Evolutionary conservation across 306 rosid species (phyloP).

Genomic region (Vigna radiata): DNA sequence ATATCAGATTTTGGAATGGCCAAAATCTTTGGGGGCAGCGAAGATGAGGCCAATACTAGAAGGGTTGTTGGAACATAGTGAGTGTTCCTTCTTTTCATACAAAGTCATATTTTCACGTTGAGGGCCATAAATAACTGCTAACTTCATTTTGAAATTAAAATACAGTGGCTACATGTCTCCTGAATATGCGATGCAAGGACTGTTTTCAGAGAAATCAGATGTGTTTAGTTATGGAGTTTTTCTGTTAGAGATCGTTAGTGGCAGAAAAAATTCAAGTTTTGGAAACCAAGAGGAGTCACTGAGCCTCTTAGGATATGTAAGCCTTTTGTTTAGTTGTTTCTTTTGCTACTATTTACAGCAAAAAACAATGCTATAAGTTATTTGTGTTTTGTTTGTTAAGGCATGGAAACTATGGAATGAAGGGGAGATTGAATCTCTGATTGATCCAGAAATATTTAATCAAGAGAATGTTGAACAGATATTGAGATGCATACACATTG

Average conservation of each 20-base stretch:
- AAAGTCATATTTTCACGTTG: no score
- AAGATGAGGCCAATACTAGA: not conserved
- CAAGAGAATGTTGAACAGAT: not conserved
- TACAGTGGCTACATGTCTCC: not conserved
- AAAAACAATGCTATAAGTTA: not conserved
- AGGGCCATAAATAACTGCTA: not conserved
- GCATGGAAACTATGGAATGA: slow-evolving; percentile 51
- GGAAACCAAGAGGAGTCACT: not conserved
- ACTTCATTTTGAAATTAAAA: not conserved
- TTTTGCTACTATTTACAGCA: not conserved
- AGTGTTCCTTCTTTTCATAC: not conserved
- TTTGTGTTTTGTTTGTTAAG: not conserved
- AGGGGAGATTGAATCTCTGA: not conserved
- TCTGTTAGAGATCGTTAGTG: not conserved
- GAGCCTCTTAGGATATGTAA: slow-evolving; percentile 4
- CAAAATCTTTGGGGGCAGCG: not conserved
- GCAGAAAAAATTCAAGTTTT: not conserved
- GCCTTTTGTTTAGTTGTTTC: not conserved
- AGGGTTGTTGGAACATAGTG: not conserved
- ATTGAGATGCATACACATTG: slow-evolving; percentile 45
- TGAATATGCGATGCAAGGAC: slow-evolving; percentile 8
- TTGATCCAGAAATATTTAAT: slow-evolving; percentile 34
- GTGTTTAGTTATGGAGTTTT: not conserved
- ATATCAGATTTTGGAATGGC: not conserved
- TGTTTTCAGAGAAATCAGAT: not conserved